Percentiles rank a stretch among this genome's conserved stretches.
Evolutionary conservation across 352 stramenopile genomes (phyloP).

Genomic region (Globisporangium emineosum): DNA sequence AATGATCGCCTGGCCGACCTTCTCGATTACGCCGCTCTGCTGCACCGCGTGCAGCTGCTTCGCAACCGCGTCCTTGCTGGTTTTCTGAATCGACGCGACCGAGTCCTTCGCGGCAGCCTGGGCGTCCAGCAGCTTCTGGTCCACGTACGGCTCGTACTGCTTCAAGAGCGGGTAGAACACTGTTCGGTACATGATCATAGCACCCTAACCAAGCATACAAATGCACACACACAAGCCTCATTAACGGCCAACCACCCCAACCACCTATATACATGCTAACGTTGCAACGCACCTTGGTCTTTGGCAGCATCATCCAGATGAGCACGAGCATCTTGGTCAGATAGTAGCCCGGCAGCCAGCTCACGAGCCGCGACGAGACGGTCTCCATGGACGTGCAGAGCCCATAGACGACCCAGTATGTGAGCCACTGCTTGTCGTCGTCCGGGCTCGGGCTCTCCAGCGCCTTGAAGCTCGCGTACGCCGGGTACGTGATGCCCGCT

Average conservation of each 20-base stretch:
- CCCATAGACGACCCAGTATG: slow-evolving; percentile 96
- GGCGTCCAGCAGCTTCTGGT: slow-evolving; percentile 54
- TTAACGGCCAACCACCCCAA: background rate
- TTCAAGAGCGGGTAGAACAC: slow-evolving; percentile 63
- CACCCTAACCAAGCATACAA: slow-evolving; percentile 27
- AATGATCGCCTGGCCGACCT: slow-evolving; percentile 42
- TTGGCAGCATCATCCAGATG: slow-evolving; percentile 94
- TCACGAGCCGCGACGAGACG: slow-evolving; percentile 42
- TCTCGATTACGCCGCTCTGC: slow-evolving; percentile 50
- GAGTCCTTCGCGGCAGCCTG: slow-evolving; percentile 44
- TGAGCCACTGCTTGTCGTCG: slow-evolving; percentile 86
- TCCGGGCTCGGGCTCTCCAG: slow-evolving; percentile 48
- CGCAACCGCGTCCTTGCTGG: slow-evolving; percentile 44
- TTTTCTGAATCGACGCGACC: slow-evolving; percentile 43
- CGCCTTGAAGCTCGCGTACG: slow-evolving; percentile 77
- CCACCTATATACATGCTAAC: background rate
- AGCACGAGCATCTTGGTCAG: slow-evolving; percentile 94
- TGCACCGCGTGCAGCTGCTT: slow-evolving; percentile 45
- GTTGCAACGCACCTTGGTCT: slow-evolving; percentile 57
- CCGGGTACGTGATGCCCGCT: slow-evolving; percentile 58
- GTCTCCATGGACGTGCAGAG: slow-evolving; percentile 93
- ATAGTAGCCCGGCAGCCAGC: slow-evolving; percentile 93
- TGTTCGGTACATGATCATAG: slow-evolving; percentile 61
- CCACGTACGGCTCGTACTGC: slow-evolving; percentile 67
- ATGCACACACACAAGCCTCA: background rate